phyloP scores from a whole-genome alignment of 2,329 filamentous ascomycete genomes.

The Pseudophaeomoniella oleicola region DNA sequence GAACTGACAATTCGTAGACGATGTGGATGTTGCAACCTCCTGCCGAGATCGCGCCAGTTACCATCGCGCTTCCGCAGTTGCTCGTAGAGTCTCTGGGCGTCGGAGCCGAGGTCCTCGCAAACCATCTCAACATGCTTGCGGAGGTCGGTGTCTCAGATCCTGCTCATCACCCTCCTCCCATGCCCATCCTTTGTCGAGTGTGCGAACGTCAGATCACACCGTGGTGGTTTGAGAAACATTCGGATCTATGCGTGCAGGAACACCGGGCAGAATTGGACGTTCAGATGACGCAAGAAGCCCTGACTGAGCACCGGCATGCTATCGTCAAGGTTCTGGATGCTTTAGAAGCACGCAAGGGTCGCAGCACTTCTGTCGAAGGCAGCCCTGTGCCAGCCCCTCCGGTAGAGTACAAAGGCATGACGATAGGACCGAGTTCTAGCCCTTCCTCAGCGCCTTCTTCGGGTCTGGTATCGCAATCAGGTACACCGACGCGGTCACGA shows the following conservation, averaged over 20 bases:
- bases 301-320: conserved; percentile 82
- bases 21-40: conserved; percentile 99
- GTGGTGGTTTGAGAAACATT: conserved; percentile 99
- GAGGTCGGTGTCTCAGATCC: conserved; percentile 67
- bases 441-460: conserved; percentile 56
- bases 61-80: conserved; percentile 79
- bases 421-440: conserved; percentile 55
- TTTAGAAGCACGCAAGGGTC: conserved; percentile 63
- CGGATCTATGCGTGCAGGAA: conserved; percentile 87
- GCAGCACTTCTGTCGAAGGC: conserved; percentile 40
- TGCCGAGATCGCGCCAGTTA: conserved; percentile 75
- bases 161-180: conserved; percentile 61
- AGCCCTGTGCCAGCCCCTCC: conserved; percentile 25
- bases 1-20: conserved; percentile 42
- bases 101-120: conserved; percentile 84
- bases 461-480: conserved; percentile 50
- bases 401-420: conserved; percentile 69
- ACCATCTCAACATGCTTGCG: conserved; percentile 78
- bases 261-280: conserved; percentile 96
- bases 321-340: conserved; percentile 94
- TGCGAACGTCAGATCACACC: conserved; percentile 94
- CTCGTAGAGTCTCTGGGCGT: conserved; percentile 90
- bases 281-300: conserved; percentile 81
- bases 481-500: conserved; percentile 44
- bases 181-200: conserved; percentile 83